Percentiles rank a stretch among this genome's conserved stretches.
Evolutionary conservation across 2,329 filamentous ascomycete genomes (phyloP).

Genomic region (Pseudocercospora crystallina): DNA sequence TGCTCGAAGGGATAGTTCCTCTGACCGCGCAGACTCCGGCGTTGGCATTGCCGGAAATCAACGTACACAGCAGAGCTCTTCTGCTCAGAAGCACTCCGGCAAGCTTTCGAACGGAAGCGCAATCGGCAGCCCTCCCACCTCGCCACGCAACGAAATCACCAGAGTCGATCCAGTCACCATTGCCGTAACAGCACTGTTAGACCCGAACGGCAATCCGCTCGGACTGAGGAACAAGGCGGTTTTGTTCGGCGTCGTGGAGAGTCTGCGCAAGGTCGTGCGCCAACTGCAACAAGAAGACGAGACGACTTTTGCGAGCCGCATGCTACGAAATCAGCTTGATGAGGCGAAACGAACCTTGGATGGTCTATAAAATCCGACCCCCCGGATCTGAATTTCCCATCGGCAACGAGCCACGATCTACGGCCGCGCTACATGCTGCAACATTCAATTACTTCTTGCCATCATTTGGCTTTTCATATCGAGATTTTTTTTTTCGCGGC

Average conservation of each 20-base stretch:
- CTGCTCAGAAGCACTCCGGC: slow-evolving; percentile 6
- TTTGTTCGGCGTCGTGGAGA: slow-evolving; percentile 51
- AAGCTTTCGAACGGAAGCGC: slow-evolving; percentile 11
- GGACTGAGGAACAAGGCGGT: slow-evolving; percentile 58
- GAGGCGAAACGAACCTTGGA: slow-evolving; percentile 72
- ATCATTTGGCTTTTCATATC: too few relatives aligned
- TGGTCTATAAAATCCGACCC: slow-evolving; percentile 42
- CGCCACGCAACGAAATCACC: slow-evolving; percentile 25
- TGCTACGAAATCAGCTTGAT: slow-evolving; percentile 71
- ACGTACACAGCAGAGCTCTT: slow-evolving; percentile 24
- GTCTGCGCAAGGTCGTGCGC: slow-evolving; percentile 54
- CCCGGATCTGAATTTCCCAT: not conserved
- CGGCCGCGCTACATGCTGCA: too few relatives aligned
- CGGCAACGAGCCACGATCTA: not conserved
- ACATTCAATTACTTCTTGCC: too few relatives aligned
- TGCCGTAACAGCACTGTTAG: slow-evolving; percentile 41
- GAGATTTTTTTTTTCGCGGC: too few relatives aligned
- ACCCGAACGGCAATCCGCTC: slow-evolving; percentile 41
- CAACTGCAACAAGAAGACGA: slow-evolving; percentile 49
- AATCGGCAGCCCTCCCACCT: slow-evolving; percentile 13
- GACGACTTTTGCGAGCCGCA: slow-evolving; percentile 58
- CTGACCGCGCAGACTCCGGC: slow-evolving; percentile 35
- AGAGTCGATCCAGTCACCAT: slow-evolving; percentile 38
- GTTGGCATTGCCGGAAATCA: slow-evolving; percentile 28
- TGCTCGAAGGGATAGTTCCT: slow-evolving; percentile 20